Evolutionary conservation across 2,329 filamentous ascomycete genomes (phyloP).

Genomic region (Helminthosporium solani): DNA sequence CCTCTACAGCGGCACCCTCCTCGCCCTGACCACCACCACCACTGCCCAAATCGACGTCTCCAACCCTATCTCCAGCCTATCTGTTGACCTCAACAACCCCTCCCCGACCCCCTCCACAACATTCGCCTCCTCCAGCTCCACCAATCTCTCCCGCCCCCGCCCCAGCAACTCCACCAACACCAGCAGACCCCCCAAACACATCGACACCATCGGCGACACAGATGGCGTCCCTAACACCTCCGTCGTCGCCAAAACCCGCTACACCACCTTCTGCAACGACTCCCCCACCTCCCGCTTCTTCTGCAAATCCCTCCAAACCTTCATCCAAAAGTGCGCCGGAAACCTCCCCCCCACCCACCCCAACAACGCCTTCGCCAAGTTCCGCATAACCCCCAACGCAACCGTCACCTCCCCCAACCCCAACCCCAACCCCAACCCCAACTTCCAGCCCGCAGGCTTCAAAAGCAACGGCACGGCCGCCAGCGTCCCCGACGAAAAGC

Average conservation of each 20-base stretch:
- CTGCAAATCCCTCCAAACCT: neutral
- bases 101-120: too few relatives aligned
- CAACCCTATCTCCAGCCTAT: too few relatives aligned
- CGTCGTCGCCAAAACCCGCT: neutral
- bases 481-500: neutral
- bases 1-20: neutral
- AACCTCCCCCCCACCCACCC: neutral
- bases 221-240: neutral
- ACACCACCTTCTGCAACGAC: neutral
- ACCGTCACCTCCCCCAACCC: neutral
- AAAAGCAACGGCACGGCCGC: too few relatives aligned
- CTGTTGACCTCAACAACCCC: too few relatives aligned
- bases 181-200: neutral
- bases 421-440: neutral
- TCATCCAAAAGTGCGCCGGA: neutral
- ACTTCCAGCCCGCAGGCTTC: neutral
- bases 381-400: neutral
- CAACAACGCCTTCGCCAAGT: neutral
- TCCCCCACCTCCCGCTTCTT: neutral
- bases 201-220: slow-evolving; percentile 1
- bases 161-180: neutral
- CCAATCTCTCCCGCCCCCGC: neutral
- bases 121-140: too few relatives aligned
- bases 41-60: neutral
- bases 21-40: neutral